A percentile compares a stretch with the other conserved stretches of the same genome.
Evolutionary conservation across 2,329 filamentous ascomycete species (phyloP).

Genomic region (Gaeumannomyces tritici): DNA sequence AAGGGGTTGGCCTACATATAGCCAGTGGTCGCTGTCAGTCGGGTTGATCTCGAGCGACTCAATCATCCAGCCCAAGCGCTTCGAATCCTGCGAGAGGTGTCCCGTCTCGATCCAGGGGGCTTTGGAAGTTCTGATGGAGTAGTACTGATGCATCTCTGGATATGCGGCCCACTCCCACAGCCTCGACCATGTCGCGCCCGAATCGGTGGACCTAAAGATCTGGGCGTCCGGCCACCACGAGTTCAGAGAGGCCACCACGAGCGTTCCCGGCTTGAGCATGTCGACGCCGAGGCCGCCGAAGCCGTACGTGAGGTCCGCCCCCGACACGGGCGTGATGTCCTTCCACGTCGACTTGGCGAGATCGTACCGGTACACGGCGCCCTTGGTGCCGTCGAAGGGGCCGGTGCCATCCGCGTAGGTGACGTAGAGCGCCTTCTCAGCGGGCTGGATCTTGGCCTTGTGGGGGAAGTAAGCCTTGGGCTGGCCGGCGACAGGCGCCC

Average conservation of each 20-base stretch:
- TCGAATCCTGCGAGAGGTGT: slow-evolving; percentile 35
- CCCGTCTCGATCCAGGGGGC: slow-evolving; percentile 44
- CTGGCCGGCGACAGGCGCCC: slow-evolving; percentile 39
- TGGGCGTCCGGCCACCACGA: slow-evolving; percentile 51
- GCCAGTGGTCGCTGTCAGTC: slow-evolving; percentile 48
- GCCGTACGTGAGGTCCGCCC: slow-evolving; percentile 36
- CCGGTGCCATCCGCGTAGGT: slow-evolving; percentile 44
- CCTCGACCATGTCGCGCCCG: slow-evolving; percentile 41
- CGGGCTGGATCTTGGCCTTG: slow-evolving; percentile 38
- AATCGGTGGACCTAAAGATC: slow-evolving; percentile 45
- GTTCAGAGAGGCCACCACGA: slow-evolving; percentile 47
- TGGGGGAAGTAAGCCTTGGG: slow-evolving; percentile 42
- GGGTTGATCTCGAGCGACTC: slow-evolving; percentile 49
- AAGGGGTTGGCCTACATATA: slow-evolving; percentile 29
- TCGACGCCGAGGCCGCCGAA: slow-evolving; percentile 48
- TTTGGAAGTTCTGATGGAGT: slow-evolving; percentile 32
- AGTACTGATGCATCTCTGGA: slow-evolving; percentile 34
- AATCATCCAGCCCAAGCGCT: slow-evolving; percentile 52
- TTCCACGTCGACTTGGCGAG: slow-evolving; percentile 37
- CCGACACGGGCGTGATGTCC: slow-evolving; percentile 44
- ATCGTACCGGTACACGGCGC: slow-evolving; percentile 45
- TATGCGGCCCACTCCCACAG: slow-evolving; percentile 43
- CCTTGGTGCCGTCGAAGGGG: slow-evolving; percentile 45
- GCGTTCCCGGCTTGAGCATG: slow-evolving; percentile 40
- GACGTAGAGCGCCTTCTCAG: slow-evolving; percentile 44